Evolutionary conservation across 2,329 filamentous ascomycete species (phyloP).

Genomic region (Podosphaera aphanis): DNA sequence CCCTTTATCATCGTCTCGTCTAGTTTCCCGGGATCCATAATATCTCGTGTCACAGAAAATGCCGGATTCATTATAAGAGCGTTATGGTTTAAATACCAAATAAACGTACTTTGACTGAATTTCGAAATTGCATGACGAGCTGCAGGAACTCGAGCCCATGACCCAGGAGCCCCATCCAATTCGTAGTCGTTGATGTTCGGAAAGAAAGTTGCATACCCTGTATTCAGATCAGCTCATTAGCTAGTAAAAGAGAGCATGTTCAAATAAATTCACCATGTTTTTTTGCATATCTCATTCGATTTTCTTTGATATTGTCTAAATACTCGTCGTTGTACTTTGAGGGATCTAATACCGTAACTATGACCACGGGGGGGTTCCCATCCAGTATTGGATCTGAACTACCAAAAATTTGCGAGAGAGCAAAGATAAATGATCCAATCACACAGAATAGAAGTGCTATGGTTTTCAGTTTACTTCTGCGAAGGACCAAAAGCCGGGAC

Average conservation of each 20-base stretch:
- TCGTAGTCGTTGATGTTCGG: slow-evolving; percentile 56
- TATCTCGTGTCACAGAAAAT: slow-evolving; percentile 41
- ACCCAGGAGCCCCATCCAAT: slow-evolving; percentile 31
- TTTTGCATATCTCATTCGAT: slow-evolving; percentile 63
- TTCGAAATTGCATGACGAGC: slow-evolving; percentile 70
- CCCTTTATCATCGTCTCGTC: slow-evolving; percentile 67
- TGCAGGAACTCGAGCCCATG: slow-evolving; percentile 63
- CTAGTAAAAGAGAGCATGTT: slow-evolving; percentile 1
- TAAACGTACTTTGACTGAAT: slow-evolving; percentile 51
- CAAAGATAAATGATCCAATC: slow-evolving; percentile 26
- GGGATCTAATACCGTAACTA: slow-evolving; percentile 65
- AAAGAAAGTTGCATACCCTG: slow-evolving; percentile 74
- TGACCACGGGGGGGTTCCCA: slow-evolving; percentile 41
- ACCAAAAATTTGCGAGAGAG: slow-evolving; percentile 23
- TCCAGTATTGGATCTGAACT: slow-evolving; percentile 19
- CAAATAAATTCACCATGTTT: slow-evolving; percentile 45
- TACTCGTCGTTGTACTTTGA: slow-evolving; percentile 41
- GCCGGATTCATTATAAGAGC: slow-evolving; percentile 71
- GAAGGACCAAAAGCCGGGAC: slow-evolving; percentile 28
- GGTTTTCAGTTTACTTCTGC: slow-evolving; percentile 38
- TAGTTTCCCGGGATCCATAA: slow-evolving; percentile 44
- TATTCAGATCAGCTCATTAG: slow-evolving; percentile 5
- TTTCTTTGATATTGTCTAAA: slow-evolving; percentile 51
- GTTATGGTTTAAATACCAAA: slow-evolving; percentile 74
- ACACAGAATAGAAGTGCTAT: slow-evolving; percentile 24